These are phyloP conservation scores for Penicillium carneum DNA, from an alignment of 2,329 filamentous ascomycete genomes.

Conservation along the genomic window DNA sequence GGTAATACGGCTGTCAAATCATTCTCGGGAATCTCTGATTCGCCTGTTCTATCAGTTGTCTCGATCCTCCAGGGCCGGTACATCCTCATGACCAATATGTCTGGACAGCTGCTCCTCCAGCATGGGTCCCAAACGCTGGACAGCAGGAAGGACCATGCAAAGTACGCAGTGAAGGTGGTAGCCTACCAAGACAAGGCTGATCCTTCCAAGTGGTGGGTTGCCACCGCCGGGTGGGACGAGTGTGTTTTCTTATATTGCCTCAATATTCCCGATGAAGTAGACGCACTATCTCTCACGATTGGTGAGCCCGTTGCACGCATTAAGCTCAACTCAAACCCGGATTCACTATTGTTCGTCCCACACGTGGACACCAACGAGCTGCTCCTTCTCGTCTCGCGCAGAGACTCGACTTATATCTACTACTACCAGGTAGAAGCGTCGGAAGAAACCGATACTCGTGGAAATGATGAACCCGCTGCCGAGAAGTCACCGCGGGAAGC, in stretches of 20 bases:
- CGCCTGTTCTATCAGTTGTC: constrained; percentile 62
- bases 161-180: constrained; percentile 64
- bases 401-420: constrained; percentile 66
- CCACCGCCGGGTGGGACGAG: constrained; percentile 68
- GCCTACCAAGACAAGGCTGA: constrained; percentile 45
- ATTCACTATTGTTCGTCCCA: constrained; percentile 62
- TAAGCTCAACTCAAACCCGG: constrained; percentile 61
- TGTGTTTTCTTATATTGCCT: constrained; percentile 62
- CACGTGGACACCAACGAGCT: constrained; percentile 58
- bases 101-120: constrained; percentile 62
- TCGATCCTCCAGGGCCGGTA: constrained; percentile 52
- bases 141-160: constrained; percentile 63
- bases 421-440: constrained; percentile 56
- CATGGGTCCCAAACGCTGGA: constrained; percentile 54
- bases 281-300: constrained; percentile 27
- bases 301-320: constrained; percentile 41
- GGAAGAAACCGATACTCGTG: not conserved
- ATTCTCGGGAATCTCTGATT: constrained; percentile 41
- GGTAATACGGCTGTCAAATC: constrained; percentile 35
- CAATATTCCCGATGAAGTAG: constrained; percentile 17
- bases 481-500: constrained; percentile 36
- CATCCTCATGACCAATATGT: constrained; percentile 65
- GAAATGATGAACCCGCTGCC: not conserved
- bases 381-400: constrained; percentile 61
- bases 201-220: constrained; percentile 51